Conservation (phyloP, 2,329 filamentous ascomycete species). For the Fusarium bactridioides region DNA sequence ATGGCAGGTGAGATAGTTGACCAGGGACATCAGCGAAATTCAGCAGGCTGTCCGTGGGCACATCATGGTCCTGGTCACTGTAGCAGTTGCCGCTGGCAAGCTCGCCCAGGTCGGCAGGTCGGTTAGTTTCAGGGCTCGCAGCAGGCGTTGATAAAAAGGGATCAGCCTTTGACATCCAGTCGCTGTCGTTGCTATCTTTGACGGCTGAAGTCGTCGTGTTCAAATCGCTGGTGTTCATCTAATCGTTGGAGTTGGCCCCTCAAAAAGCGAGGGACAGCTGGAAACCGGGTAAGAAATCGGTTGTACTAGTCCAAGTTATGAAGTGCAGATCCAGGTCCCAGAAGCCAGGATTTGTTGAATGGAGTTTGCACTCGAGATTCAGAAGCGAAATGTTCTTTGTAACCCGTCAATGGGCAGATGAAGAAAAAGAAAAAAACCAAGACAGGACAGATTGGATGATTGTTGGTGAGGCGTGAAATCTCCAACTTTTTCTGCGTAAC, state of each 20-base stretch:
- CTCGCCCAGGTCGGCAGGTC: conserved; percentile 30
- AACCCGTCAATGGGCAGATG: background rate
- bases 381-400: conserved; percentile 17
- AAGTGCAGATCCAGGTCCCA: conserved; percentile 26
- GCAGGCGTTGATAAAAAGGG: conserved; percentile 23
- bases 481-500: conserved; percentile 11
- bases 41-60: conserved; percentile 37
- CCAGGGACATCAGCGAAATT: conserved; percentile 43
- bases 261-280: conserved; percentile 22
- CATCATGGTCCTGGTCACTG: conserved; percentile 41
- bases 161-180: conserved; percentile 13
- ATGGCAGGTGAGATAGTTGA: conserved; percentile 39
- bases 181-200: conserved; percentile 14
- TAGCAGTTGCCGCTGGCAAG: conserved; percentile 25
- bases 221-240: conserved; percentile 36
- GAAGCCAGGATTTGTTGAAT: conserved; percentile 23
- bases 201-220: conserved; percentile 38
- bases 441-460: conserved; percentile 31
- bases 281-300: conserved; percentile 22
- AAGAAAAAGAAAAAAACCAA: conserved; percentile 13
- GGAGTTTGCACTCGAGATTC: conserved; percentile 12
- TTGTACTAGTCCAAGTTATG: conserved; percentile 20
- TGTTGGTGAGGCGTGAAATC: conserved; percentile 16
- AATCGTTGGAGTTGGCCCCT: conserved; percentile 34
- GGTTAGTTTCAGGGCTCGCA: conserved; percentile 22